Conservation (phyloP, 768 basidiomycete species). For the Tricholoma bakamatsutake region DNA sequence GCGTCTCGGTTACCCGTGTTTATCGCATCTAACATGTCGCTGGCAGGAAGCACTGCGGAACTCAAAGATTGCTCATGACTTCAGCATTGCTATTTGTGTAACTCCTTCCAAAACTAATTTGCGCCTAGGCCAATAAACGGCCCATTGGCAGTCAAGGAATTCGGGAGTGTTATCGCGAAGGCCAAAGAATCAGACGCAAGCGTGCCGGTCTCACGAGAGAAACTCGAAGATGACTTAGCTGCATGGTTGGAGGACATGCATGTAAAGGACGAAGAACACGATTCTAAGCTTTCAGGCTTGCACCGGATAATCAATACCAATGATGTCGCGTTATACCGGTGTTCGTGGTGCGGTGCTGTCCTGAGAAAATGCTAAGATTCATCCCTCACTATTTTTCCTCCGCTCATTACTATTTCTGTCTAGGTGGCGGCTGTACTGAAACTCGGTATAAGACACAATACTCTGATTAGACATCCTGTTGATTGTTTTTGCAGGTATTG, state of each 20-base stretch:
- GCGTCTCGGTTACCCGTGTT: conserved; percentile 8
- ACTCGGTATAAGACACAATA: conserved; percentile 13
- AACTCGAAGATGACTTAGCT: conserved; percentile 47
- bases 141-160: conserved; percentile 38
- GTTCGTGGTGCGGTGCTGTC: conserved; percentile 56
- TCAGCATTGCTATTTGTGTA: conserved; percentile 39
- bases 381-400: neutral
- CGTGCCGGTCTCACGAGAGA: conserved; percentile 22
- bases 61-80: conserved; percentile 48
- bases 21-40: neutral
- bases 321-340: conserved; percentile 47
- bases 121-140: conserved; percentile 45
- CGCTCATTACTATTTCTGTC: neutral
- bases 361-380: conserved; percentile 41
- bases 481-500: conserved; percentile 33
- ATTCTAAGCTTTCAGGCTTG: conserved; percentile 23
- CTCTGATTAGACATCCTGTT: neutral
- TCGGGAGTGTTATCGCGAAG: conserved; percentile 36
- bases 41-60: conserved; percentile 30
- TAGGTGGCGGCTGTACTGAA: conserved; percentile 22
- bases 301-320: conserved; percentile 44
- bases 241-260: conserved; percentile 14
- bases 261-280: conserved; percentile 25
- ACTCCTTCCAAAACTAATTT: conserved; percentile 45
- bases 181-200: conserved; percentile 22